Conservation (phyloP, 2,329 filamentous ascomycete genomes). For the Endocalyx cinctus region DNA sequence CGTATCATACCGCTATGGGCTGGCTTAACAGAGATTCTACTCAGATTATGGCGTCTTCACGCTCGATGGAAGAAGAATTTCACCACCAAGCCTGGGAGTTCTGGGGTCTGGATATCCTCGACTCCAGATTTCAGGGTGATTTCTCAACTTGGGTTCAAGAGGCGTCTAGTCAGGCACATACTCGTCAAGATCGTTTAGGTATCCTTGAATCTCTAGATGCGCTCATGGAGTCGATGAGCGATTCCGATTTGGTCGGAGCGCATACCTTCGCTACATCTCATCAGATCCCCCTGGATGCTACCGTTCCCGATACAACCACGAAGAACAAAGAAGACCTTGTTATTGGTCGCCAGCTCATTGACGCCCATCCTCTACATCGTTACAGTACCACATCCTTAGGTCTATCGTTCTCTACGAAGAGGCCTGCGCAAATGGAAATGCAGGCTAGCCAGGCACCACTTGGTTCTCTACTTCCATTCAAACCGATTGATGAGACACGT, state of each 20-base stretch:
- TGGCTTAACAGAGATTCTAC: slow-evolving; percentile 62
- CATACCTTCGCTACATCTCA: slow-evolving; percentile 39
- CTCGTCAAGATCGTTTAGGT: slow-evolving; percentile 19
- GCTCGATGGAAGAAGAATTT: slow-evolving; percentile 56
- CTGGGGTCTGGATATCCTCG: slow-evolving; percentile 61
- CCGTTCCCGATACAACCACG: slow-evolving; percentile 50
- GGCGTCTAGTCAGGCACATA: slow-evolving; percentile 3
- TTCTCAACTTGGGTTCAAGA: slow-evolving; percentile 30
- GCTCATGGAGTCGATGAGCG: slow-evolving; percentile 58
- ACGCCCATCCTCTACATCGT: slow-evolving; percentile 33
- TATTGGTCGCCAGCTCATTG: slow-evolving; percentile 43
- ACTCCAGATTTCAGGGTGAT: slow-evolving; percentile 45
- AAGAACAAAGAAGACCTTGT: slow-evolving; percentile 47
- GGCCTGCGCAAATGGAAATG: slow-evolving; percentile 23
- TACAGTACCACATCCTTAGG: slow-evolving; percentile 27
- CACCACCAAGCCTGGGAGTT: slow-evolving; percentile 61
- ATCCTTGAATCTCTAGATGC: slow-evolving; percentile 47
- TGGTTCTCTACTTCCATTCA: neutral
- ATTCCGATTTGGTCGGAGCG: slow-evolving; percentile 56
- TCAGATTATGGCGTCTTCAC: slow-evolving; percentile 28
- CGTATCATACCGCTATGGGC: slow-evolving; percentile 76
- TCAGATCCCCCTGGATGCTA: slow-evolving; percentile 52
- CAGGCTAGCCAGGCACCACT: neutral
- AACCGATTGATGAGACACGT: slow-evolving; percentile 15
- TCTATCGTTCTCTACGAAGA: slow-evolving; percentile 29